phyloP scores from a whole-genome alignment of 164 flowering plant species.

The Stephania cephalantha region DNA sequence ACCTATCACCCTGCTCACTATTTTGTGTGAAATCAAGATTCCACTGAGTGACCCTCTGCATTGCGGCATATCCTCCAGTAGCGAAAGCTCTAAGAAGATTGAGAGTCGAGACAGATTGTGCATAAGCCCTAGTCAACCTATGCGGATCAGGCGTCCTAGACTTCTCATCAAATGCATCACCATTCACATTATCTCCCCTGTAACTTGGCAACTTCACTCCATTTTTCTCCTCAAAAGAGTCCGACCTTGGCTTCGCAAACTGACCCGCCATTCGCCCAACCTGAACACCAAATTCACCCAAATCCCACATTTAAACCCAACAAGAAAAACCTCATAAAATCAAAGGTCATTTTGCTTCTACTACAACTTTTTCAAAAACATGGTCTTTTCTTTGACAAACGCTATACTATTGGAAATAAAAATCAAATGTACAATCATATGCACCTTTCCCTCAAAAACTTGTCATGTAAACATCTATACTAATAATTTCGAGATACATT shows the following conservation, averaged over 20 bases:
- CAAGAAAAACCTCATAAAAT: background rate
- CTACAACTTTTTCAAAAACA: too few relatives aligned
- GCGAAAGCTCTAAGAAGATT: constrained; percentile 27
- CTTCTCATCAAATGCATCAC: constrained; percentile 23
- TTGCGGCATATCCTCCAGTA: constrained; percentile 29
- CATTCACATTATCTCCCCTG: constrained; percentile 26
- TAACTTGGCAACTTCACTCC: constrained; percentile 27
- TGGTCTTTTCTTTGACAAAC: too few relatives aligned
- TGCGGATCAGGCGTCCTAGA: constrained; percentile 25
- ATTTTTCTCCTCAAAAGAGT: constrained; percentile 22
- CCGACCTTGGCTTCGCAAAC: constrained; percentile 26
- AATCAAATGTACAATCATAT: too few relatives aligned
- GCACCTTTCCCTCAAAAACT: too few relatives aligned
- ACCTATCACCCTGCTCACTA: constrained; percentile 29
- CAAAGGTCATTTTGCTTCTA: background rate
- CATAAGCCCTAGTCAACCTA: constrained; percentile 19
- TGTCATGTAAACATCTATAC: too few relatives aligned
- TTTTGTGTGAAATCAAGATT: constrained; percentile 23
- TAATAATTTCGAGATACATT: too few relatives aligned
- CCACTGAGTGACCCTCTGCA: constrained; percentile 27
- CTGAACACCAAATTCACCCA: constrained; percentile 1
- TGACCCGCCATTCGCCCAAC: constrained; percentile 32
- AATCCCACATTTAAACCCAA: background rate
- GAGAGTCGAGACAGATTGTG: constrained; percentile 19
- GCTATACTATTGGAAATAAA: too few relatives aligned